A percentile compares a stretch with the other conserved stretches of the same genome.
These are phyloP conservation scores for Aspergillus pseudoglaucus DNA, from an alignment of 2,329 filamentous ascomycete species.

Conservation along the genomic window DNA sequence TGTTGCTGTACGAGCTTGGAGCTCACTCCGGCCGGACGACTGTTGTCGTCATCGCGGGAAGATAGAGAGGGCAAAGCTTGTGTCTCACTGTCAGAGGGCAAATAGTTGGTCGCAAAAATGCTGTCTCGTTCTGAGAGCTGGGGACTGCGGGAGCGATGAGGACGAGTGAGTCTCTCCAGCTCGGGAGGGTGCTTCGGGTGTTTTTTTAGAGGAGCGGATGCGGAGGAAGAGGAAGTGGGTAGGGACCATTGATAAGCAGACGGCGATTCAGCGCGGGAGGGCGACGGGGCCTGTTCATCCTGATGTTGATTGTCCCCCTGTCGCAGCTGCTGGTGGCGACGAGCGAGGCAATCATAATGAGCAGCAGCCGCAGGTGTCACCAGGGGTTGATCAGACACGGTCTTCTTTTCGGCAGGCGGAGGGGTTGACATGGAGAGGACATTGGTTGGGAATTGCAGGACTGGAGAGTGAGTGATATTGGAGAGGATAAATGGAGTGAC, in stretches of 20 bases:
- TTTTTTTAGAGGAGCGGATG: slow-evolving; percentile 24
- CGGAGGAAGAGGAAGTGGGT: slow-evolving; percentile 12
- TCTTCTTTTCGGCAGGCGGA: slow-evolving; percentile 37
- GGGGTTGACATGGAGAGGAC: slow-evolving; percentile 47
- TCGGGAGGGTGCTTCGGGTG: slow-evolving; percentile 22
- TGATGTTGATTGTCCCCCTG: slow-evolving; percentile 21
- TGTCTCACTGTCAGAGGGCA: slow-evolving; percentile 40
- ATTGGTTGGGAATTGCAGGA: slow-evolving; percentile 38
- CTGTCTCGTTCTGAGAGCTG: slow-evolving; percentile 57
- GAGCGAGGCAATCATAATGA: slow-evolving; percentile 34
- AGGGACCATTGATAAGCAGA: slow-evolving; percentile 30
- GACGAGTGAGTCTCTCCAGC: slow-evolving; percentile 19
- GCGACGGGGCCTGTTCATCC: slow-evolving; percentile 18
- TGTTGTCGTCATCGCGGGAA: neutral
- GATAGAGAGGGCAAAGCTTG: neutral
- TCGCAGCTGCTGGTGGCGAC: slow-evolving; percentile 29
- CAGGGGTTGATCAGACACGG: slow-evolving; percentile 33
- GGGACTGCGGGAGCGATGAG: slow-evolving; percentile 31
- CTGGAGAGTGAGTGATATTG: slow-evolving; percentile 11
- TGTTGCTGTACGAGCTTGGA: no score
- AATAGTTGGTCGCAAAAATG: slow-evolving; percentile 58
- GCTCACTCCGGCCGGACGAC: no score
- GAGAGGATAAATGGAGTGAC: slow-evolving; percentile 9
- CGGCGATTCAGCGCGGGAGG: slow-evolving; percentile 32
- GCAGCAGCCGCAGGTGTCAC: slow-evolving; percentile 40